Percentiles rank a stretch among this genome's conserved stretches.
phyloP scores from a whole-genome alignment of 306 rosid genomes.

The Vigna unguiculata region DNA sequence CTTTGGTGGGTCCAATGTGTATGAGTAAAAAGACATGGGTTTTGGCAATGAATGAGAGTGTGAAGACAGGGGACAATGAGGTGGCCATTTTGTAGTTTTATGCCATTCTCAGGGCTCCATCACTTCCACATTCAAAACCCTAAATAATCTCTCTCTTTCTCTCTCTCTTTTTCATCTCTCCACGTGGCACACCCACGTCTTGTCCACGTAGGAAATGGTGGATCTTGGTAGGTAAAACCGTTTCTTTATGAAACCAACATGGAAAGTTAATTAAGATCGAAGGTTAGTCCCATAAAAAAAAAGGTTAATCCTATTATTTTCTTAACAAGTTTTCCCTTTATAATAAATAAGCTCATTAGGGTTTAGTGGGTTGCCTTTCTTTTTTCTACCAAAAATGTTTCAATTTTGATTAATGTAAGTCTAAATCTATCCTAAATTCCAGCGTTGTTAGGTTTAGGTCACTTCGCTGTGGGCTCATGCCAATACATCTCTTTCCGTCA shows the following conservation, averaged over 20 bases:
- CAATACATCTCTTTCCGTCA: slow-evolving; percentile 34
- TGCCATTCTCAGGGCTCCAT: slow-evolving; percentile 62
- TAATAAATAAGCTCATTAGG: slow-evolving; percentile 10
- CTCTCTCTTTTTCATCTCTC: slow-evolving; percentile 29
- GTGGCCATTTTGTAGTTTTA: slow-evolving; percentile 47
- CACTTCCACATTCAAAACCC: slow-evolving; percentile 54
- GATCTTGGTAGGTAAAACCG: slow-evolving; percentile 64
- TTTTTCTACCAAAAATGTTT: not conserved
- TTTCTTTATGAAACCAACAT: slow-evolving; percentile 45
- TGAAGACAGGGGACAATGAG: slow-evolving; percentile 57
- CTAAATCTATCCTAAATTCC: slow-evolving; percentile 41
- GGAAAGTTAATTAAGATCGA: slow-evolving; percentile 42
- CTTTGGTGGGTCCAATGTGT: not conserved
- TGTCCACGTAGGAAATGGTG: slow-evolving; percentile 54
- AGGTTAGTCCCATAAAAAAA: slow-evolving; percentile 8
- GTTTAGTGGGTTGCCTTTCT: not conserved
- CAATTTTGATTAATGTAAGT: slow-evolving; percentile 42
- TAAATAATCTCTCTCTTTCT: slow-evolving; percentile 44
- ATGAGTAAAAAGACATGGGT: slow-evolving; percentile 28
- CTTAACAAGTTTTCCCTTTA: slow-evolving; percentile 4
- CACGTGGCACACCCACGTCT: slow-evolving; percentile 50
- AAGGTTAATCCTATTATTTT: not conserved
- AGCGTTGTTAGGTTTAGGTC: slow-evolving; percentile 63
- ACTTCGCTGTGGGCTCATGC: slow-evolving; percentile 62
- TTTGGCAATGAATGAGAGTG: slow-evolving; percentile 46